Conservation (phyloP, 176 grass and related monocot genomes). For the Zizania latifolia region DNA sequence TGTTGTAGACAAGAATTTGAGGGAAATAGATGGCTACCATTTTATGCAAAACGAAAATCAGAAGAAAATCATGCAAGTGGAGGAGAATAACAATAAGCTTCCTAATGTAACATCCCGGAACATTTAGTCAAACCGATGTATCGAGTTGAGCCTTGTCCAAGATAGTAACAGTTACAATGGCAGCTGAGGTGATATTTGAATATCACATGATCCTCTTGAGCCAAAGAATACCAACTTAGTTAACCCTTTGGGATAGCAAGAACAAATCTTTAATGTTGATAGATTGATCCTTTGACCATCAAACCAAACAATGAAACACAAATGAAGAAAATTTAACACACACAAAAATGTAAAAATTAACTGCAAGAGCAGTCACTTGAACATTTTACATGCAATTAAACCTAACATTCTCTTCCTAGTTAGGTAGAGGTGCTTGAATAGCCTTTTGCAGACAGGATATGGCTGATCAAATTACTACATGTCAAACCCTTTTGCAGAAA, state of each 20-base stretch:
- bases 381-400: slow-evolving; percentile 36
- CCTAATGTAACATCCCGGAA: not conserved
- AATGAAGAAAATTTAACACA: slow-evolving; percentile 9
- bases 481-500: slow-evolving; percentile 28
- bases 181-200: slow-evolving; percentile 2
- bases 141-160: not conserved
- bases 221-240: not conserved
- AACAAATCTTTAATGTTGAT: slow-evolving; percentile 14
- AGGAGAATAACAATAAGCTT: not conserved
- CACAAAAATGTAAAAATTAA: slow-evolving; percentile 25
- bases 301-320: not conserved
- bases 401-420: slow-evolving; percentile 23
- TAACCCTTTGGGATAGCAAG: slow-evolving; percentile 12
- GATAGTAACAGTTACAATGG: not conserved
- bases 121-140: not conserved
- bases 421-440: slow-evolving; percentile 21
- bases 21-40: slow-evolving; percentile 2
- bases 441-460: slow-evolving; percentile 28
- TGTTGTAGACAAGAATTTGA: slow-evolving; percentile 1
- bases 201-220: not conserved
- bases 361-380: slow-evolving; percentile 19
- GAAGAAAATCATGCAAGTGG: not conserved
- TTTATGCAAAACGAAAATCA: not conserved
- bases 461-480: slow-evolving; percentile 31
- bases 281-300: slow-evolving; percentile 14